Evolutionary conservation across 352 stramenopile genomes (phyloP).

Genomic region (Pythium brachiatum): DNA sequence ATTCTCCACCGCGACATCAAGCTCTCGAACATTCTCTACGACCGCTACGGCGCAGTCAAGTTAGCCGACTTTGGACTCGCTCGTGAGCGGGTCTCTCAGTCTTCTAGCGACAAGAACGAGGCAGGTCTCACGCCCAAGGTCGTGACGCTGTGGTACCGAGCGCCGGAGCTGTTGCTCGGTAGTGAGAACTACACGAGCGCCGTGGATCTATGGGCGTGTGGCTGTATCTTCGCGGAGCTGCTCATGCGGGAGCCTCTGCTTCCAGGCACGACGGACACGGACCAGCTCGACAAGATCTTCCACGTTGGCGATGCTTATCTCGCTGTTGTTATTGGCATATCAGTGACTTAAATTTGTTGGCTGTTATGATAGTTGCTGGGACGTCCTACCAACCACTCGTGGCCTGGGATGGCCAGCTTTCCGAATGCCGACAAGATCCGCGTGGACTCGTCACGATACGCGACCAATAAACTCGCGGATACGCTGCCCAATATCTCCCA

Average conservation of each 20-base stretch:
- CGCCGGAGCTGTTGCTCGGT: slow-evolving; percentile 91
- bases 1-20: slow-evolving; percentile 94
- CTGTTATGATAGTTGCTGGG: slow-evolving; percentile 39
- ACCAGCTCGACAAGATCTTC: slow-evolving; percentile 77
- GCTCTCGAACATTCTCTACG: slow-evolving; percentile 93
- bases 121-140: slow-evolving; percentile 73
- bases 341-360: too few species aligned
- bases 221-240: slow-evolving; percentile 64
- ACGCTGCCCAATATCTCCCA: slow-evolving; percentile 39
- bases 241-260: slow-evolving; percentile 57
- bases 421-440: slow-evolving; percentile 40
- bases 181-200: slow-evolving; percentile 80
- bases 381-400: slow-evolving; percentile 54
- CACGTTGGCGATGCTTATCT: slow-evolving; percentile 25
- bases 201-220: slow-evolving; percentile 90
- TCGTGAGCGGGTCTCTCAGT: slow-evolving; percentile 48
- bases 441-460: slow-evolving; percentile 33
- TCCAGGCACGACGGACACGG: slow-evolving; percentile 55
- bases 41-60: slow-evolving; percentile 64
- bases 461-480: slow-evolving; percentile 38
- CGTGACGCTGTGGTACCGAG: slow-evolving; percentile 94
- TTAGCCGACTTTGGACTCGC: slow-evolving; percentile 69
- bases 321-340: too few species aligned
- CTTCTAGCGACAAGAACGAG: slow-evolving; percentile 75
- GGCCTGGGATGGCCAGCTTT: slow-evolving; percentile 47